Conservation (phyloP, 352 stramenopile genomes). For the Phytophthora cajani region DNA sequence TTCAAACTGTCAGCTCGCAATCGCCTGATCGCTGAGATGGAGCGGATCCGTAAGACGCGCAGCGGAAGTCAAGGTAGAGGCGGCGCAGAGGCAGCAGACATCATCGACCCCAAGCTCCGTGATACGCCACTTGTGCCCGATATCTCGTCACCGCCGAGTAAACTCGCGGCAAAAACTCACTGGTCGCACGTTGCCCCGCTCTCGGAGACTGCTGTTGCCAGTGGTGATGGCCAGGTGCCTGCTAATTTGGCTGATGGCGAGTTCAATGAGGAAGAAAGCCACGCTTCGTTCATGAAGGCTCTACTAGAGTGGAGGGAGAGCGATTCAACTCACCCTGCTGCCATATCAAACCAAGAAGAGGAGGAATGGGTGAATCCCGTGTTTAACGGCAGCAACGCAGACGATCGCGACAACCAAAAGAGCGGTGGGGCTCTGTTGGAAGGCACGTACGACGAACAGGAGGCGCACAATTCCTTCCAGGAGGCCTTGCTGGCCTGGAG, state of each 20-base stretch:
- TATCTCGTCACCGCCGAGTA: slow-evolving; percentile 34
- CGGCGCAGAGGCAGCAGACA: slow-evolving; percentile 32
- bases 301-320: slow-evolving; percentile 75
- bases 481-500: slow-evolving; percentile 71
- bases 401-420: slow-evolving; percentile 9
- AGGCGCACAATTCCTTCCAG: slow-evolving; percentile 72
- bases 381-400: slow-evolving; percentile 5
- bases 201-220: slow-evolving; percentile 35
- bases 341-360: slow-evolving; percentile 37
- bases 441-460: slow-evolving; percentile 72
- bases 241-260: slow-evolving; percentile 82
- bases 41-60: slow-evolving; percentile 45
- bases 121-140: slow-evolving; percentile 41
- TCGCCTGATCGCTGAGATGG: slow-evolving; percentile 57
- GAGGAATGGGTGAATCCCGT: slow-evolving; percentile 76
- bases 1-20: slow-evolving; percentile 67
- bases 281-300: slow-evolving; percentile 83
- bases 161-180: slow-evolving; percentile 40
- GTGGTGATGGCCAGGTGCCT: slow-evolving; percentile 36
- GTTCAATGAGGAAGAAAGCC: slow-evolving; percentile 77
- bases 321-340: slow-evolving; percentile 31
- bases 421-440: slow-evolving; percentile 56
- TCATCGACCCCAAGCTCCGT: slow-evolving; percentile 69
- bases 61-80: not conserved
- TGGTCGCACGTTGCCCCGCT: slow-evolving; percentile 80